Evolutionary conservation across 768 basidiomycete species (phyloP).

Genomic region (Leccinum pellstonianum): DNA sequence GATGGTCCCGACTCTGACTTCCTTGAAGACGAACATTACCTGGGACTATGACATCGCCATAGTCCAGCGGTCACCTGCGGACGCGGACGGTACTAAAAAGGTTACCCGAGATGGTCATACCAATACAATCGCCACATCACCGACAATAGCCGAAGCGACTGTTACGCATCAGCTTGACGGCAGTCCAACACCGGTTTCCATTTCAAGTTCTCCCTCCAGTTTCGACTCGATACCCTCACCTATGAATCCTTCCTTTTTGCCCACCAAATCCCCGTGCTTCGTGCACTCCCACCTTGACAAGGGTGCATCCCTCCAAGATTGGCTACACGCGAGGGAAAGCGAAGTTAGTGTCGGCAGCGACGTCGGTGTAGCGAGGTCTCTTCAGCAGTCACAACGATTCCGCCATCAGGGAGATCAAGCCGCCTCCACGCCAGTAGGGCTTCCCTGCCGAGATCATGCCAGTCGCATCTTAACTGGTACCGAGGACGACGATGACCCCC

Average conservation of each 20-base stretch:
- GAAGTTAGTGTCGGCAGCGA: conserved; percentile 29
- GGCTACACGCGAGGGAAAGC: conserved; percentile 48
- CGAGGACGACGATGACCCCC: conserved; percentile 69
- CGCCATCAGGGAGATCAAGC: conserved; percentile 10
- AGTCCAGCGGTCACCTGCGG: conserved; percentile 33
- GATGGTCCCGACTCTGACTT: conserved; percentile 19
- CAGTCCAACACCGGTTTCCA: conserved; percentile 18
- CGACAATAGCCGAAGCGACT: conserved; percentile 18
- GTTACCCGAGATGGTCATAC: neutral
- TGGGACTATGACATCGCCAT: conserved; percentile 36
- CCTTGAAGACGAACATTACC: conserved; percentile 34
- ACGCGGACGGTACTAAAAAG: conserved; percentile 20
- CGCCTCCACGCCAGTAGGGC: conserved; percentile 12
- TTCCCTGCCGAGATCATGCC: conserved; percentile 18
- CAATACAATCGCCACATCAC: conserved; percentile 14
- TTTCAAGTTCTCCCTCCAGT: conserved; percentile 32
- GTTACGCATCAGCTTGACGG: conserved; percentile 17
- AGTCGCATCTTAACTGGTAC: conserved; percentile 16
- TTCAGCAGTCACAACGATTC: conserved; percentile 33
- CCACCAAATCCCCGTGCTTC: conserved; percentile 75
- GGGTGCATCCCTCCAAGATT: conserved; percentile 73
- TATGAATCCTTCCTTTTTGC: conserved; percentile 26
- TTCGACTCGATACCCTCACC: conserved; percentile 25
- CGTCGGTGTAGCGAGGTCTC: conserved; percentile 51
- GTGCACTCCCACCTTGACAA: conserved; percentile 91